Percentiles rank a stretch among this genome's conserved stretches.
phyloP scores from a whole-genome alignment of 768 basidiomycete species.

The Rhodotorula taiwanensis region DNA sequence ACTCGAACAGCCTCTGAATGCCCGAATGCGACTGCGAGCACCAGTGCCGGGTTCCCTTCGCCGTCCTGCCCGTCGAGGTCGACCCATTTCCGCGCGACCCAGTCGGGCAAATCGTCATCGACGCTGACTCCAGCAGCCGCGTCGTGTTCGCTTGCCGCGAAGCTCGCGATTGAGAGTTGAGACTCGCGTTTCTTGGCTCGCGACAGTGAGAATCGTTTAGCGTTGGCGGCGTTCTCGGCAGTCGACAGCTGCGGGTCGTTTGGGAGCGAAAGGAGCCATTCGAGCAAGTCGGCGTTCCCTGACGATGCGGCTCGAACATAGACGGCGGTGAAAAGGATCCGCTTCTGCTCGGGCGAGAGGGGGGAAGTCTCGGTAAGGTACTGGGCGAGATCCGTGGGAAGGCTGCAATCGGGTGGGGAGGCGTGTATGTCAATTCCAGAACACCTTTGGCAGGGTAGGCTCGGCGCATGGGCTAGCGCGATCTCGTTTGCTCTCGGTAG shows the following conservation, averaged over 20 bases:
- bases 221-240: constrained; percentile 11
- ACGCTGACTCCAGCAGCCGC: background rate
- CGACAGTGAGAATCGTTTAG: constrained; percentile 20
- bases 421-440: too few relatives aligned
- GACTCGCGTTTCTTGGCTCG: background rate
- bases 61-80: constrained; percentile 35
- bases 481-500: too few relatives aligned
- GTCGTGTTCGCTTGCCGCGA: background rate
- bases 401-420: too few relatives aligned
- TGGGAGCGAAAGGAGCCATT: constrained; percentile 38
- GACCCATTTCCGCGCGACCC: constrained; percentile 30
- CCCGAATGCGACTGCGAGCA: constrained; percentile 30
- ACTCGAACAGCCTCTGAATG: constrained; percentile 39
- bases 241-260: constrained; percentile 6
- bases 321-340: constrained; percentile 21
- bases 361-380: constrained; percentile 26
- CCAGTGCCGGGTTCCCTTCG: constrained; percentile 38
- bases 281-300: constrained; percentile 39
- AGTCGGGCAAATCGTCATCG: constrained; percentile 12
- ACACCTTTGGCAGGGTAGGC: background rate
- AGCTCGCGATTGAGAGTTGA: background rate
- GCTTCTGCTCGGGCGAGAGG: constrained; percentile 20
- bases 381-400: constrained; percentile 26
- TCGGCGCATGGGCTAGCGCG: too few relatives aligned
- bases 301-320: constrained; percentile 29